A percentile compares a stretch with the other conserved stretches of the same genome.
phyloP scores from a whole-genome alignment of 805 yeast species.

The Kodamaea laetipori region DNA sequence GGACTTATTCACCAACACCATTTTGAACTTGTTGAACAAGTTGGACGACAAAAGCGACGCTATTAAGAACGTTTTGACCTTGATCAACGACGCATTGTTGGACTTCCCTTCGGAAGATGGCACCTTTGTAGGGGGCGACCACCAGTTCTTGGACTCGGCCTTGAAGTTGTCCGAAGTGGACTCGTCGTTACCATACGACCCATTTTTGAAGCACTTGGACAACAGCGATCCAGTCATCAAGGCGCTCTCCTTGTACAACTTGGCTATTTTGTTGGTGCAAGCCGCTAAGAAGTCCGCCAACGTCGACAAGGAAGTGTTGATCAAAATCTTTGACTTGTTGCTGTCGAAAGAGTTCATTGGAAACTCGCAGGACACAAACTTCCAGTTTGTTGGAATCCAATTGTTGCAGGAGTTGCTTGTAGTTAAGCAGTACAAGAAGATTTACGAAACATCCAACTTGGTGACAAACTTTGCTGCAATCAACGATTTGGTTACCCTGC shows the following conservation, averaged over 20 bases:
- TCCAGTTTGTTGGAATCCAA: constrained; percentile 63
- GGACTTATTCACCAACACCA: constrained; percentile 54
- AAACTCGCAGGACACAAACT: constrained; percentile 41
- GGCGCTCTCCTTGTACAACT: constrained; percentile 55
- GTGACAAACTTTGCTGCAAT: constrained; percentile 36
- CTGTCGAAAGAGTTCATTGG: constrained; percentile 33
- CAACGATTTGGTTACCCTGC: constrained; percentile 29
- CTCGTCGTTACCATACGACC: constrained; percentile 51
- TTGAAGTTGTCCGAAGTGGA: constrained; percentile 45
- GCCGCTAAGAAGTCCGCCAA: constrained; percentile 19
- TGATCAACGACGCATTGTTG: constrained; percentile 57
- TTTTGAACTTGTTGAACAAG: constrained; percentile 56
- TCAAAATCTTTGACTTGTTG: constrained; percentile 41
- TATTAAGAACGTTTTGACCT: constrained; percentile 62
- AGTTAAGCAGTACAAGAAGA: constrained; percentile 51
- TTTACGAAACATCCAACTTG: constrained; percentile 44
- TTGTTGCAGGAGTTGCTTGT: constrained; percentile 62
- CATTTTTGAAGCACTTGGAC: constrained; percentile 54
- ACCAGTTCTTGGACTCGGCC: constrained; percentile 37
- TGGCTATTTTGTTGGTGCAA: constrained; percentile 49
- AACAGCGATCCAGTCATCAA: constrained; percentile 59
- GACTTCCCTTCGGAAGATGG: constrained; percentile 36
- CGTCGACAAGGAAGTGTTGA: constrained; percentile 39
- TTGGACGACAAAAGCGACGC: constrained; percentile 60
- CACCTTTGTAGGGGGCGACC: background rate